These are phyloP conservation scores for Drechslerella coelobrocha DNA, from an alignment of 2,329 filamentous ascomycete genomes.

Conservation along the genomic window DNA sequence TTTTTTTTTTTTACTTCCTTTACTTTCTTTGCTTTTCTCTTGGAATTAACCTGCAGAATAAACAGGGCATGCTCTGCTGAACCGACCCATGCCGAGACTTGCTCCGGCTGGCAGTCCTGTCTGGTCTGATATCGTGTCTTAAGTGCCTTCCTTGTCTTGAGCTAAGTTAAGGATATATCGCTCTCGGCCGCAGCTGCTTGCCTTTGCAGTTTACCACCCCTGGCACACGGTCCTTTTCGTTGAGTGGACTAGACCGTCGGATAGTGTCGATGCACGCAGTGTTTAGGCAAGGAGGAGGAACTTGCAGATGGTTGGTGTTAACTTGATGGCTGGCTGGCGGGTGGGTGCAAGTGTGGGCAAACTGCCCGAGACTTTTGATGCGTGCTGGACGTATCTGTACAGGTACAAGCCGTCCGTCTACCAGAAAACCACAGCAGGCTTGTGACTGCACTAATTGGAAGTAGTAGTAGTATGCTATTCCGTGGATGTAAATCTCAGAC, in stretches of 20 bases:
- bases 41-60: background rate
- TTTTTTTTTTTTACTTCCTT: background rate
- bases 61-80: background rate
- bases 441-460: background rate
- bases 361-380: background rate
- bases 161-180: constrained; percentile 6
- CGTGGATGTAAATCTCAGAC: background rate
- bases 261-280: no score
- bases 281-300: no score
- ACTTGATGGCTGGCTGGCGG: no score
- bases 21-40: constrained; percentile 2
- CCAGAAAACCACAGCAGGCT: background rate
- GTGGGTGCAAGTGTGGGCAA: background rate
- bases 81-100: constrained; percentile 4
- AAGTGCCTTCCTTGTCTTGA: background rate
- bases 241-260: background rate
- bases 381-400: background rate
- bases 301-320: no score
- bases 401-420: background rate
- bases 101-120: background rate
- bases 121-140: constrained; percentile 9
- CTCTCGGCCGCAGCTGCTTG: background rate
- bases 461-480: background rate
- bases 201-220: background rate
- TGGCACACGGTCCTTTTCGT: background rate